Evolutionary conservation across 148 eudicot genomes (phyloP).

Genomic region (Vaccinium corymbosum): DNA sequence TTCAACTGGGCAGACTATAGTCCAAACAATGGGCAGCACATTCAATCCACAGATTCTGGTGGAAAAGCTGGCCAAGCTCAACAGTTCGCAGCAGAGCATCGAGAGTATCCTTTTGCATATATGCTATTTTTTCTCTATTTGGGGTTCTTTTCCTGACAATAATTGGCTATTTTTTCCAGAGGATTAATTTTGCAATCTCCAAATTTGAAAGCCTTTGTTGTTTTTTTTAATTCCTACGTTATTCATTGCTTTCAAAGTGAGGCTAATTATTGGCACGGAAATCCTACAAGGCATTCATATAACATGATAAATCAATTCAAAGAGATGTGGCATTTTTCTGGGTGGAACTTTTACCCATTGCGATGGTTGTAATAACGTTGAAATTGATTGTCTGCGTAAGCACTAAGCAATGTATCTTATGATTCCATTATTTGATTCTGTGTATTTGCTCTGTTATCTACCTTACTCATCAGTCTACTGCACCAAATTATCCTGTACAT

Average conservation of each 20-base stretch:
- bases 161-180: background rate
- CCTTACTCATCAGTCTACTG: background rate
- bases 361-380: background rate
- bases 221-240: background rate
- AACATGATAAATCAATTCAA: too few species aligned
- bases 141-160: background rate
- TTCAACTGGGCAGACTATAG: slow-evolving; percentile 31
- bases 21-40: slow-evolving; percentile 58
- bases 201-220: background rate
- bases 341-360: too few species aligned
- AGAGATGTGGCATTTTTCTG: too few species aligned
- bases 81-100: slow-evolving; percentile 86
- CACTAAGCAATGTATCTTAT: background rate
- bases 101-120: slow-evolving; percentile 71
- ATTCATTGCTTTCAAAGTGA: background rate
- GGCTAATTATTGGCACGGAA: background rate
- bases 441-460: background rate
- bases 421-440: background rate
- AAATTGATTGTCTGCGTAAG: background rate
- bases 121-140: background rate
- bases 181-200: background rate
- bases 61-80: slow-evolving; percentile 81
- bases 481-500: background rate
- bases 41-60: slow-evolving; percentile 81
- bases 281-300: too few species aligned